Evolutionary conservation across 164 flowering plant species (phyloP).

Genomic region (Tetracentron sinense): DNA sequence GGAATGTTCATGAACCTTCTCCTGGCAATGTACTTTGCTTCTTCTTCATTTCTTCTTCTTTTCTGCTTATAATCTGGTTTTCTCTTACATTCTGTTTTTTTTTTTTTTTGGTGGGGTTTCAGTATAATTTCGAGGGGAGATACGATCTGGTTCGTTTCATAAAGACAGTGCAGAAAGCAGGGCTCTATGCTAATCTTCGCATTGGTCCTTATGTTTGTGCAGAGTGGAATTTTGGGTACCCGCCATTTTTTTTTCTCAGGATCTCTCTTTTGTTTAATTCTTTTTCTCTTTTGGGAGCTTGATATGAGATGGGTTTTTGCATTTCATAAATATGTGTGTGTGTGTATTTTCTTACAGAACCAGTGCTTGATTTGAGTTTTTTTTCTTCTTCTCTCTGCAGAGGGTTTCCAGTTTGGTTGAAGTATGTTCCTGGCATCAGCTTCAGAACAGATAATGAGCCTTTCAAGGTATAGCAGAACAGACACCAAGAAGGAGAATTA

Average conservation of each 20-base stretch:
- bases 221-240: constrained; percentile 89
- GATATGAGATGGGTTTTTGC: neutral
- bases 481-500: too few species aligned
- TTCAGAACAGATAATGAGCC: constrained; percentile 91
- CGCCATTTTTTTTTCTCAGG: neutral
- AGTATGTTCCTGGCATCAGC: constrained; percentile 88
- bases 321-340: neutral
- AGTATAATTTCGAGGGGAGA: constrained; percentile 86
- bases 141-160: constrained; percentile 76
- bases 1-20: constrained; percentile 84
- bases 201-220: constrained; percentile 94
- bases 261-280: constrained; percentile 1
- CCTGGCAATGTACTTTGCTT: constrained; percentile 46
- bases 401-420: constrained; percentile 90
- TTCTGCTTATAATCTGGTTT: neutral
- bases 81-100: neutral
- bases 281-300: neutral
- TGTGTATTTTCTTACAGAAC: too few species aligned
- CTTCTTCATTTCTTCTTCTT: neutral
- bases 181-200: constrained; percentile 79
- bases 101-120: constrained; percentile 21
- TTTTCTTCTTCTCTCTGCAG: constrained; percentile 26
- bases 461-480: constrained; percentile 67
- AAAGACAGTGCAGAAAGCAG: constrained; percentile 68
- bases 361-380: neutral